Conservation (phyloP, 768 basidiomycete genomes). For the Pulveroboletus sp. region DNA sequence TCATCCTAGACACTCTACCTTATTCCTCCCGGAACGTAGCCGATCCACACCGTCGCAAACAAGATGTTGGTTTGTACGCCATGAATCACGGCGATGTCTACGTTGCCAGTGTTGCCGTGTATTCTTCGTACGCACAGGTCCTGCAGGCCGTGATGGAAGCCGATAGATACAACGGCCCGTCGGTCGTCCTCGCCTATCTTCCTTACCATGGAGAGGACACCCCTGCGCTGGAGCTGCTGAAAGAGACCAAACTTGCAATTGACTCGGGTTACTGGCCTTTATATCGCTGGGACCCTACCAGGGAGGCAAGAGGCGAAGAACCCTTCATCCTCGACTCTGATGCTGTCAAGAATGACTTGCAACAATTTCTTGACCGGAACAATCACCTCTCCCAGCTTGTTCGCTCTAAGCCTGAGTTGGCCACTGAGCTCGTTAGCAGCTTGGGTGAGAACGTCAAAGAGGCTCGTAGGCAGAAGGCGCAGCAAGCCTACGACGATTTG, state of each 20-base stretch:
- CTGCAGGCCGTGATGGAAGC: constrained; percentile 89
- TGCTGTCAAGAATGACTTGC: constrained; percentile 87
- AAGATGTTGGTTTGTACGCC: constrained; percentile 95
- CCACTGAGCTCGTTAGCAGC: constrained; percentile 76
- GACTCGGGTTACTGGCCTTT: constrained; percentile 97
- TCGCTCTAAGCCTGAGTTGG: constrained; percentile 72
- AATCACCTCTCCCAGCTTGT: constrained; percentile 95
- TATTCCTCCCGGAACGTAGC: constrained; percentile 72
- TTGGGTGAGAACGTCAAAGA: constrained; percentile 81
- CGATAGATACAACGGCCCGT: constrained; percentile 84
- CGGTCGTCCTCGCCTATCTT: constrained; percentile 89
- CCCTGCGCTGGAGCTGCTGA: constrained; percentile 83
- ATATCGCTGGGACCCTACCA: constrained; percentile 94
- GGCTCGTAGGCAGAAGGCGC: constrained; percentile 75
- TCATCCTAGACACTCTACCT: constrained; percentile 89
- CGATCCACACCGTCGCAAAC: constrained; percentile 78
- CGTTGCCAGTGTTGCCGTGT: constrained; percentile 92
- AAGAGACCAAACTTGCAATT: constrained; percentile 95
- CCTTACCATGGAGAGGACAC: constrained; percentile 78
- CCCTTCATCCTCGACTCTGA: constrained; percentile 93
- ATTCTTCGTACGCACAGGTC: constrained; percentile 92
- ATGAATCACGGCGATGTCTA: constrained; percentile 98
- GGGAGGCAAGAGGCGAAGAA: constrained; percentile 69
- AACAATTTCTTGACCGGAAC: constrained; percentile 91
- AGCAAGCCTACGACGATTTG: constrained; percentile 79